Evolutionary conservation across 495 filamentous ascomycete genomes (phyloP), one percentile per base, ranked within the genome.

Genomic region (Lentithecium fluviatile): DNA sequence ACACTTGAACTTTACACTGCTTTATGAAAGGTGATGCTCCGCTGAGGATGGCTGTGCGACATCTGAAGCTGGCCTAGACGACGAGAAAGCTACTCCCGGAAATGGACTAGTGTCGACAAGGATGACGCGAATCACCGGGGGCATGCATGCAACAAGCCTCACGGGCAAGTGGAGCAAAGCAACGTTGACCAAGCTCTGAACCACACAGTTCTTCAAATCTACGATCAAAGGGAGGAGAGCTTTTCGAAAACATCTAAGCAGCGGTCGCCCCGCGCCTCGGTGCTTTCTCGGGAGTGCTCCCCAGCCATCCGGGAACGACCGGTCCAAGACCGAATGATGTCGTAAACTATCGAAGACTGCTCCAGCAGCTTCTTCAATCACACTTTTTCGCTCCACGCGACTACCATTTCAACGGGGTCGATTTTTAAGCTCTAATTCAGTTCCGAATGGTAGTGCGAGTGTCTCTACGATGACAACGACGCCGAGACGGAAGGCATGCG

Each of bases 401-500:
- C 40, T 3, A 15, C 36, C 40, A 6, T 15, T 15, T 43, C 6
- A 6, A 43, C 13, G 15, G 5, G 3, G 13, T 3, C 15, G 40
- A 20, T 6, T 20, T 5, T 5, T 43, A n/a, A n/a, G n/a, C n/a
- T 43, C 15, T 43, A 13, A 38, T 13, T n/a, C 5, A n/a, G 40
- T 15, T 43, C 3, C 6, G 40, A 13, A 3, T 43, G 15, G 13
- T 43, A 6, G 3, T n/a, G 29, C 10, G 29, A 3, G 29, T 10
- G 29, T 10, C 10, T 3, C 10, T 32, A 32, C 29, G 24, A 56
- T 20, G 2, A 64, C 54, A 42, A 23, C 46, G 5, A 54, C 52
- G 5, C 64, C 52, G 15, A 34, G 64, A 29, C 46, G 58, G 11
- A 66, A 62, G 32, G 64, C 64, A 10, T 66, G 64, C 32, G 58